Evolutionary conservation across 2,329 filamentous ascomycete species (phyloP).

Genomic region (Boeremia exigua): DNA sequence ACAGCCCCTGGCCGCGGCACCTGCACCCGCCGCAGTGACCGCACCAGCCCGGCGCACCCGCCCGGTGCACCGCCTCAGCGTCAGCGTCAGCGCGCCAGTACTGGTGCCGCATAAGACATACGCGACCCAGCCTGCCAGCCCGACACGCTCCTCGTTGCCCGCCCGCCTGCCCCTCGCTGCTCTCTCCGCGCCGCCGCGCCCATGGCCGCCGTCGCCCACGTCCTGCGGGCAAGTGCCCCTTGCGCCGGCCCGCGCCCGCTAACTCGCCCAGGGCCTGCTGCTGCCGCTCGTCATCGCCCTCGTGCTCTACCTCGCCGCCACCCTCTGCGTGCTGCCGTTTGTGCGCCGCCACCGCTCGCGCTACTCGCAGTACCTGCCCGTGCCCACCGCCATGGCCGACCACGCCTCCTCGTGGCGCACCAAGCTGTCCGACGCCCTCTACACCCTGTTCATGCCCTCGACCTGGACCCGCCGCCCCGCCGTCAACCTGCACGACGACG

Average conservation of each 20-base stretch:
- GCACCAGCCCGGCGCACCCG: too few species aligned
- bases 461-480: slow-evolving; percentile 29
- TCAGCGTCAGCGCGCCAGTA: too few species aligned
- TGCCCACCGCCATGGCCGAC: slow-evolving; percentile 32
- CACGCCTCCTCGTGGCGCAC: slow-evolving; percentile 37
- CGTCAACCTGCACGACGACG: slow-evolving; percentile 46
- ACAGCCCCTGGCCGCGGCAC: background rate
- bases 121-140: background rate
- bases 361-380: slow-evolving; percentile 54
- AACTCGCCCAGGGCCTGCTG: slow-evolving; percentile 49
- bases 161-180: slow-evolving; percentile 1
- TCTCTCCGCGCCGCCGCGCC: slow-evolving; percentile 11
- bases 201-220: slow-evolving; percentile 45
- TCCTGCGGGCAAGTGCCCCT: slow-evolving; percentile 40
- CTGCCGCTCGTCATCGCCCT: slow-evolving; percentile 54
- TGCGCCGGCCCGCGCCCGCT: background rate
- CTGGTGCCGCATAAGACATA: background rate
- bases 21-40: too few species aligned
- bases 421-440: slow-evolving; percentile 45
- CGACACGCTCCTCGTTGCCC: too few species aligned
- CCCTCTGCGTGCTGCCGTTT: slow-evolving; percentile 52
- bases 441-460: slow-evolving; percentile 43
- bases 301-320: slow-evolving; percentile 51
- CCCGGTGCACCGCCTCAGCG: too few species aligned
- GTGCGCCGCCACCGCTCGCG: slow-evolving; percentile 52